Base-by-base conservation (phyloP, 768 basidiomycete genomes). In the Auriscalpium vulgare region DNA sequence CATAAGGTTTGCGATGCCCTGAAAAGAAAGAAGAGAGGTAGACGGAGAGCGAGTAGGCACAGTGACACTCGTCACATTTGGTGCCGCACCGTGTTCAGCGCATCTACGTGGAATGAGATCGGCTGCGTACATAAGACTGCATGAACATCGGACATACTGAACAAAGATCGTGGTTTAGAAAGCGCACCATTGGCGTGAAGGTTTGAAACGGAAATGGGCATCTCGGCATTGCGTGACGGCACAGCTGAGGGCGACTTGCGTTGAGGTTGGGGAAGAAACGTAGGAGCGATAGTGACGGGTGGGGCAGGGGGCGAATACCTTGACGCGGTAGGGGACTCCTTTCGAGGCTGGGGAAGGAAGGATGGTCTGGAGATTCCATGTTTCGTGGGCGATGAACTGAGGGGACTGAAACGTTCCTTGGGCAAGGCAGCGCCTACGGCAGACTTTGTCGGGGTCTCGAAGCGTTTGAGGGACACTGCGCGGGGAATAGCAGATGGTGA, bases 281-380 rank as follows among this genome's bases (percentile, higher is more conserved):
- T 21, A 60, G 65, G 57, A 54, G 62, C 37, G 60, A 60, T 43
- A 65, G 53, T 19, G 43, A 64, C 47, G 3, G 77, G 76, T 6
- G 75, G 74, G 17, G 79, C 76, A 1, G 79, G 75, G 17, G 74
- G 19, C 10, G 60, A 40, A 19, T 43, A 43, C 4, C 8, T 37
- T 10, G 46, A 10, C 21, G 62, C 47, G 14, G 62, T 40, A n/a
- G 43, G 60, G 8, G 47, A 37, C 35, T 54, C 53, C 8, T 29
- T 67, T 43, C 77, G 69, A 8, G 78, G 75, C 56, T 85, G 85
- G 46, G 85, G 84, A 49, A 87, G 84, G 63, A 82, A 82, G 6
- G 85, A 81, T 8, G 79, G 73, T 37, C 70, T 63, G 5, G 66
- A 62, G 16, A 74, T 74, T 7, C 72, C 75, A 55, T 80, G 81